phyloP scores from a whole-genome alignment of 441 rosid species.

The Adansonia grandidieri region DNA sequence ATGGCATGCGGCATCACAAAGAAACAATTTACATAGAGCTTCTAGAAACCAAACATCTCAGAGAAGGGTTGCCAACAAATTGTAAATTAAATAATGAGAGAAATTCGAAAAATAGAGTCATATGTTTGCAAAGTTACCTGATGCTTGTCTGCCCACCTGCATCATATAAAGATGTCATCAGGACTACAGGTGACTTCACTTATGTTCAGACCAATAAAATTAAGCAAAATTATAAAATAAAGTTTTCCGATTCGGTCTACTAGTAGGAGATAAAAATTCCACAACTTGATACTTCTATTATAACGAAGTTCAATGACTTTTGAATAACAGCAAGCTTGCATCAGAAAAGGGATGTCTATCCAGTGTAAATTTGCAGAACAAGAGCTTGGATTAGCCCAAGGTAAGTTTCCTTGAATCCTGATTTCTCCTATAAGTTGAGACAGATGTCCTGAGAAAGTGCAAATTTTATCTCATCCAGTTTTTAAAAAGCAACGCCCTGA shows the following conservation, averaged over 20 bases:
- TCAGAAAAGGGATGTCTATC: background rate
- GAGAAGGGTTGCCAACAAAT: background rate
- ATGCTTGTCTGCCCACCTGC: constrained; percentile 87
- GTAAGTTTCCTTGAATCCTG: background rate
- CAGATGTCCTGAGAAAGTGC: background rate
- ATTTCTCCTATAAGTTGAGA: background rate
- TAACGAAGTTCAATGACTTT: background rate
- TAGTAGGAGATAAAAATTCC: background rate
- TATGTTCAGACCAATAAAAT: background rate
- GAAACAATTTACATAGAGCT: background rate
- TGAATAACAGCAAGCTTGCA: background rate
- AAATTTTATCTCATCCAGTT: background rate
- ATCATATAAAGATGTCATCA: constrained; percentile 29
- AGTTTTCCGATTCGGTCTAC: background rate
- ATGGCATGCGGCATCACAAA: background rate
- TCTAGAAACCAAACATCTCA: constrained; percentile 10
- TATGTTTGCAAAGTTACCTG: constrained; percentile 50
- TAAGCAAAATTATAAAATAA: background rate
- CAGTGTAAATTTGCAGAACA: background rate
- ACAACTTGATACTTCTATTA: background rate
- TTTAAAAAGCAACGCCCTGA: background rate
- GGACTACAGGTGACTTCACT: constrained; percentile 17
- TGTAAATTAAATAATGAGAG: background rate
- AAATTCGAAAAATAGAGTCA: background rate
- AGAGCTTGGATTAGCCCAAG: background rate